These are phyloP conservation scores for Nitzschia sp. DNA, from an alignment of 108 stramenopile genomes.

Conservation along the genomic window DNA sequence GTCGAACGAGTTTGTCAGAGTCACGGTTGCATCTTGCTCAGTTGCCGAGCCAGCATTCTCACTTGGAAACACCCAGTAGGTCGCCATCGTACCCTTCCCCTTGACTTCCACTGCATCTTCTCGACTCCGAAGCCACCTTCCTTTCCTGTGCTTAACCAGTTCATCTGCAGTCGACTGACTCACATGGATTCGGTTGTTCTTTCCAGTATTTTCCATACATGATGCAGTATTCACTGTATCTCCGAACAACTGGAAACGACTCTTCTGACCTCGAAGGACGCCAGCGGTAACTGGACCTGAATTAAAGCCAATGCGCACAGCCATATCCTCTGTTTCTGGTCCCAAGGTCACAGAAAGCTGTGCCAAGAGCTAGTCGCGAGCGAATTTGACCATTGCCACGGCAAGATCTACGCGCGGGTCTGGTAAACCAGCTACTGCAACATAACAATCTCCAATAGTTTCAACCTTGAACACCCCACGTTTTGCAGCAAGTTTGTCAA, in stretches of 20 bases:
- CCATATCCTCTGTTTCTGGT: too few species aligned
- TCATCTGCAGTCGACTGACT: neutral
- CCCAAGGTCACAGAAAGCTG: too few species aligned
- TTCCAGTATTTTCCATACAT: neutral
- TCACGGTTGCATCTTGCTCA: too few species aligned
- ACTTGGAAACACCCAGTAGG: neutral
- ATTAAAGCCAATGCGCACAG: neutral
- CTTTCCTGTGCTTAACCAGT: neutral
- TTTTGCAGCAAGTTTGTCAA: too few species aligned
- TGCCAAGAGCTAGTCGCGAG: too few species aligned
- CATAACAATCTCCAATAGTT: too few species aligned
- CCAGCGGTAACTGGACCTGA: conserved; percentile 4
- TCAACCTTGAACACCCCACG: too few species aligned
- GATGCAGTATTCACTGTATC: conserved; percentile 6
- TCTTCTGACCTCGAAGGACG: conserved; percentile 1
- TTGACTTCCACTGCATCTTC: neutral
- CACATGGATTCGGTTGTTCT: neutral
- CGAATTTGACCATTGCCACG: too few species aligned
- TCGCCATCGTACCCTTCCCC: neutral
- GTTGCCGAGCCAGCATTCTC: neutral
- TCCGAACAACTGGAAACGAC: conserved; percentile 4
- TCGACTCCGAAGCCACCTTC: neutral
- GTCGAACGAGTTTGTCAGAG: neutral
- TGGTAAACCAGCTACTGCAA: too few species aligned
- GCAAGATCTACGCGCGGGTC: too few species aligned